Evolutionary conservation across 768 basidiomycete species (phyloP), one percentile per base, ranked within the genome.

Genomic region (Leccinum ochraceum): DNA sequence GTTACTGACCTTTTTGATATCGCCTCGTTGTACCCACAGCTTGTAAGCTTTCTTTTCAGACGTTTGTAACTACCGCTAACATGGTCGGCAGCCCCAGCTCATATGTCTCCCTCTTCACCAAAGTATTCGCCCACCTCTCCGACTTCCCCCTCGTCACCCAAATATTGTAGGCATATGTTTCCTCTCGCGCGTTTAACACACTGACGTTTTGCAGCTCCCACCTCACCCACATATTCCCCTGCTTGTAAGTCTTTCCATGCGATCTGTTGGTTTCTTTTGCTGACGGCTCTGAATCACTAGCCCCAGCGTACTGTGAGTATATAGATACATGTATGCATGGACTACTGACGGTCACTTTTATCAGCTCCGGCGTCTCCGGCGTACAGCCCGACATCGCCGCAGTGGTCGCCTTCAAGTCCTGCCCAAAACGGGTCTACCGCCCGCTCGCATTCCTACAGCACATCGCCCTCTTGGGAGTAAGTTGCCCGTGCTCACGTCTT

Each of bases 121-220:
- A 92, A 89, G 68, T 97, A 95, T 75, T 95, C 93, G 11, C 95
- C 95, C 3, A 94, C 95, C 0, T 95, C 94, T 4, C 95, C 95
- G 73, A 85, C 88, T 8, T 94, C 92, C 3, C 95, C 95, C 0
- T 84, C 95, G 3, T 95, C 94, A 37, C 95, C 95, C 58, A 92
- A 90, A 83, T 94, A 93, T 73, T 94, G 92, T 93, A 76, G 64
- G 91, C 80, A 5, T 11, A 6, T 24, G 0, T 24, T 54, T 22
- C 24, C 13, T 42, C 10, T 42, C 10, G 1, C 3, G 24, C 3
- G 26, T 30, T 58, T n/a, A 30, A 56, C 8, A 3, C 65, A 70
- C 53, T 61, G 62, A 59, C 20, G 59, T 53, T 61, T 28, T 60
- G 6, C 65, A 94, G 92, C 92, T 60, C 92, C 92, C 16, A 91